Evolutionary conservation across 192 early-diverging fungal genomes (phyloP).

Genomic region (Linnemannia elongata): DNA sequence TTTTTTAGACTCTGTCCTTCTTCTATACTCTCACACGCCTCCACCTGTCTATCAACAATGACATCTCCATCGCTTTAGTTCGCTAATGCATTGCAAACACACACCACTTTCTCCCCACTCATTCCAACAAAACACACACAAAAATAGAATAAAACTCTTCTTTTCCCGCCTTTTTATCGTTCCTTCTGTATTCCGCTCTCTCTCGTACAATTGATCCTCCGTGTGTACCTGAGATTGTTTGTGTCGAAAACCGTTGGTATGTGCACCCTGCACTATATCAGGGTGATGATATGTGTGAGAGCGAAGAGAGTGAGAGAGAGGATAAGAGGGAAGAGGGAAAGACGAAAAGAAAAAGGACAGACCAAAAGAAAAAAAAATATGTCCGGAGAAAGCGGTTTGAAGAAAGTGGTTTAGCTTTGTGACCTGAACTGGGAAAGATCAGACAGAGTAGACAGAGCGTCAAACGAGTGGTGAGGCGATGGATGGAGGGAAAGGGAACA

Average conservation of each 20-base stretch:
- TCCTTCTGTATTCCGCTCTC: not conserved
- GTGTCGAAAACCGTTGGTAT: not conserved
- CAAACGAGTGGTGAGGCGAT: too few species aligned
- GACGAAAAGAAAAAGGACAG: not conserved
- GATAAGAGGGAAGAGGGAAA: not conserved
- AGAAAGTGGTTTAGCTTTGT: not conserved
- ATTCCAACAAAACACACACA: too few species aligned
- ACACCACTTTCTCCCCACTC: too few species aligned
- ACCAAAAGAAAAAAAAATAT: constrained; percentile 11
- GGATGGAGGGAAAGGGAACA: too few species aligned
- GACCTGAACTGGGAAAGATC: too few species aligned
- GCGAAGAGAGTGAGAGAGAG: not conserved
- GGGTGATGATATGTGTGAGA: not conserved
- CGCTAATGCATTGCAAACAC: too few species aligned
- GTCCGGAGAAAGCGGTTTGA: not conserved
- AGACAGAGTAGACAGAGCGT: too few species aligned
- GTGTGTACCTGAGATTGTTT: not conserved
- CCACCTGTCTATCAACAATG: too few species aligned
- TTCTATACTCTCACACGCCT: too few species aligned
- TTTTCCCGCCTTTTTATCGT: constrained; percentile 4
- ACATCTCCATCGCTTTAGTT: too few species aligned
- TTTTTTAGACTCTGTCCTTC: too few species aligned
- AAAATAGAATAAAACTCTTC: not conserved
- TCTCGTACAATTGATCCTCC: constrained; percentile 5
- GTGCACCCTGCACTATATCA: not conserved